Conservation (phyloP, 2,329 filamentous ascomycete genomes). For the Colletotrichum horii region DNA sequence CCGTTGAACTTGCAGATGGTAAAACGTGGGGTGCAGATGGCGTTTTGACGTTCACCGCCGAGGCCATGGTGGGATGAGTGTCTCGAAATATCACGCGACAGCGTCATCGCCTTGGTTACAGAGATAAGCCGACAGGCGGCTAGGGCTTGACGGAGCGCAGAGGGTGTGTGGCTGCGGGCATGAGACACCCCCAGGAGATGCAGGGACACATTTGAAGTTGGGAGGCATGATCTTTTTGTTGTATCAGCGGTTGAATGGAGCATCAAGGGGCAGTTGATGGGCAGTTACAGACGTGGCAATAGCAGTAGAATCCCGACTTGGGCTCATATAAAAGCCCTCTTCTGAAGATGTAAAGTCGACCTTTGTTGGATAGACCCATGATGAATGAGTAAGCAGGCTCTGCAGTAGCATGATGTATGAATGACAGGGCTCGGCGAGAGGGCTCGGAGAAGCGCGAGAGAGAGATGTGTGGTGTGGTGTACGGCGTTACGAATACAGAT, state of each 20-base stretch:
- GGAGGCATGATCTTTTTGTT: neutral
- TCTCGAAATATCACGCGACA: constrained; percentile 11
- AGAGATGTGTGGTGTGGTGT: neutral
- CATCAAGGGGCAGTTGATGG: neutral
- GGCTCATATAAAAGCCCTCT: neutral
- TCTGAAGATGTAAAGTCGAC: neutral
- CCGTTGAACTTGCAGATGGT: neutral
- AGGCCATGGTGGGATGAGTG: constrained; percentile 3
- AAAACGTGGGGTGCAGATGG: constrained; percentile 2
- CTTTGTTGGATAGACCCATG: neutral
- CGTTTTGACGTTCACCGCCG: constrained; percentile 12
- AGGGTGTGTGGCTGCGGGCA: neutral
- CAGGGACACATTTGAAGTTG: neutral
- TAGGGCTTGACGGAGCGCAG: neutral
- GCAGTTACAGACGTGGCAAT: neutral
- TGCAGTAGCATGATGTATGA: neutral
- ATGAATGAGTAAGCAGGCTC: neutral
- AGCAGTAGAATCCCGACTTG: no score
- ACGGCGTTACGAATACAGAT: neutral
- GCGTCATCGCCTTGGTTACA: neutral
- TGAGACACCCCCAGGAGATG: neutral
- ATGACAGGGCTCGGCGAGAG: neutral
- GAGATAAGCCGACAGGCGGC: neutral
- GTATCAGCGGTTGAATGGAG: neutral
- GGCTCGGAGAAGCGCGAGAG: neutral